Base-by-base conservation (phyloP, 164 flowering plant species). In the Dillenia suffruticosa region DNA sequence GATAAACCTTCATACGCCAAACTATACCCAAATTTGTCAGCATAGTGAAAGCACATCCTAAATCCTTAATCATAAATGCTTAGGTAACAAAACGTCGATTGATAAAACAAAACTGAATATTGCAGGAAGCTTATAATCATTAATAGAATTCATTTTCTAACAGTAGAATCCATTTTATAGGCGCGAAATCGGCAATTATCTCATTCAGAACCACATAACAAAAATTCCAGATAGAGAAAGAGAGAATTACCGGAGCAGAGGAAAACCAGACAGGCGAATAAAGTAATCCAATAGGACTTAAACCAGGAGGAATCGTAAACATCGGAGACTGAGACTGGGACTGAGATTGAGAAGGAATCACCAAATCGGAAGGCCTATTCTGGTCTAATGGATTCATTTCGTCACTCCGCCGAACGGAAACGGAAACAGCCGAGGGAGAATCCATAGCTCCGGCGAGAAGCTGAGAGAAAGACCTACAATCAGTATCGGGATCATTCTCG, bases 381-480 rank as follows among this genome's bases (percentile, higher is more conserved):
- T 60, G 72, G 74, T 63, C 70, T 51, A 77, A 72, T 72, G 68
- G 60, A 49, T 65, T 32, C 40, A 62, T 10, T 67, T 66, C 51
- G 48, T 47, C 44, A 44, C 64, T 12, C 22, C 9, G 43, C 12
- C 68, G 48, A 16, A 10, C 10, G 26, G 68, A 59, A 13, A 48
- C 68, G 9, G 78, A 26, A 11, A 49, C 46, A 12, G 55, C 57
- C 12, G 65, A 54, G n/a, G 71, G 84, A 19, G 84, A 74, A 9
- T 73, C 59, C 70, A 76, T 70, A 49, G 85, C 82, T 1, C 87
- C 91, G 51, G 86, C 79, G 32, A 85, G 83, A 2, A 85, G 81
- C 83, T 85, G 88, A 15, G 91, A 83, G 68, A 85, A 85, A 17
- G 88, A 85, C 54, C 80, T 77, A 66, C 62, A 76, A 44, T 83